These are phyloP conservation scores for Emericellopsis cladophorae DNA, from an alignment of 2,329 filamentous ascomycete genomes.

Conservation along the genomic window DNA sequence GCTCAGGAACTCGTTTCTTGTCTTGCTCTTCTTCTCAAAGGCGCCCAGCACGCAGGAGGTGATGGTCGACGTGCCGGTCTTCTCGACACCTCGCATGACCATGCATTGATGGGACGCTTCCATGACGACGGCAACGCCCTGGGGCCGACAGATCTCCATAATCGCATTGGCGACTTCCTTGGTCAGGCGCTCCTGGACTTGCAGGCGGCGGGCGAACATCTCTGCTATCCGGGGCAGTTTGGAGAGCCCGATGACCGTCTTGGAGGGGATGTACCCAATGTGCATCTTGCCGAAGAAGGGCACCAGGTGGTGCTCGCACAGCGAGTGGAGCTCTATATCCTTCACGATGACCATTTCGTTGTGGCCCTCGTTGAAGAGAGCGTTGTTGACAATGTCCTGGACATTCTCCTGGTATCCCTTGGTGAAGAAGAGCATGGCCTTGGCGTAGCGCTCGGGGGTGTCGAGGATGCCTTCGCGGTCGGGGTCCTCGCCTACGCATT, in stretches of 20 bases:
- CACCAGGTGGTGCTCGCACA: constrained; percentile 96
- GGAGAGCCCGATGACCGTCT: constrained; percentile 86
- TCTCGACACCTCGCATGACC: constrained; percentile 97
- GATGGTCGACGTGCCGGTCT: constrained; percentile 75
- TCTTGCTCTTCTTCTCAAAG: constrained; percentile 87
- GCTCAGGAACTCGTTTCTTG: constrained; percentile 87
- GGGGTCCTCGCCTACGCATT: constrained; percentile 57
- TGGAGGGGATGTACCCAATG: constrained; percentile 90
- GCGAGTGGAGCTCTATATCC: constrained; percentile 57
- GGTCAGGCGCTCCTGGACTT: constrained; percentile 92
- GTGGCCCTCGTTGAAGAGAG: constrained; percentile 92
- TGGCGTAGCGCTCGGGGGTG: constrained; percentile 78
- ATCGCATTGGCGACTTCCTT: constrained; percentile 93
- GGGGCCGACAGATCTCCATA: constrained; percentile 83
- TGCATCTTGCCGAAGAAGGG: constrained; percentile 99
- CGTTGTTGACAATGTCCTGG: constrained; percentile 79
- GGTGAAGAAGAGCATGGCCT: constrained; percentile 91
- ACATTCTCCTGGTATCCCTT: constrained; percentile 96
- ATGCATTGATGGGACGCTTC: constrained; percentile 95
- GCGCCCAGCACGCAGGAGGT: constrained; percentile 97
- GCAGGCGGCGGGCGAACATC: constrained; percentile 86
- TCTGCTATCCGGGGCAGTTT: constrained; percentile 94
- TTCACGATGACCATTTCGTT: constrained; percentile 97
- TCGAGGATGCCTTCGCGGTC: constrained; percentile 51
- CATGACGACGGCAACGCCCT: constrained; percentile 95